phyloP scores from a whole-genome alignment of 352 stramenopile species.

The Albugo laibachii region DNA sequence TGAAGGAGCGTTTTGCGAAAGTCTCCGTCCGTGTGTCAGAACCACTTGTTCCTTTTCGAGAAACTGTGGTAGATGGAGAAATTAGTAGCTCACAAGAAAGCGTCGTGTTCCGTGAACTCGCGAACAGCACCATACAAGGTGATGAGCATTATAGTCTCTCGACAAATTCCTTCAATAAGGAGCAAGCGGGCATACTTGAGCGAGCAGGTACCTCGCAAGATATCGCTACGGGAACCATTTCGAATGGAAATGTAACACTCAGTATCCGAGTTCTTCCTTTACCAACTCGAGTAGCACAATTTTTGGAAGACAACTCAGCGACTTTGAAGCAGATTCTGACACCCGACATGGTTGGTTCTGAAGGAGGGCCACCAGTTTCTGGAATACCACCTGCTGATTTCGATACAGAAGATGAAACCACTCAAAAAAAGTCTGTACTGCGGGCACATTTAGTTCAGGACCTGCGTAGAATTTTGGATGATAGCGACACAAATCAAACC shows the following conservation, averaged over 20 bases:
- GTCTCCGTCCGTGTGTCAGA: constrained; percentile 67
- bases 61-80: constrained; percentile 48
- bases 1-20: constrained; percentile 77
- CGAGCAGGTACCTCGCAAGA: not conserved
- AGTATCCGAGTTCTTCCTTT: constrained; percentile 65
- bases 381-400: not conserved
- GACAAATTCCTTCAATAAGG: not conserved
- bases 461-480: constrained; percentile 9
- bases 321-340: constrained; percentile 20
- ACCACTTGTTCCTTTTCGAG: constrained; percentile 78
- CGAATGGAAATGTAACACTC: constrained; percentile 42
- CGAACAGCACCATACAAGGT: too few species aligned
- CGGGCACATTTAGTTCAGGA: constrained; percentile 1
- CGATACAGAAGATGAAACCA: too few species aligned
- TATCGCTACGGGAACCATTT: constrained; percentile 32
- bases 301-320: constrained; percentile 56
- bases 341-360: constrained; percentile 4
- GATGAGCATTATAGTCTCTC: too few species aligned
- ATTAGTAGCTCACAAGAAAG: constrained; percentile 43
- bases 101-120: constrained; percentile 47
- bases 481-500: constrained; percentile 11
- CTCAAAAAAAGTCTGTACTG: not conserved
- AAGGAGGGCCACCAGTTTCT: not conserved
- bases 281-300: constrained; percentile 26
- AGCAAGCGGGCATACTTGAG: not conserved